These are phyloP conservation scores for Yamadazyma membranifaciens DNA, from an alignment of 1,139 yeast species.

Conservation along the genomic window DNA sequence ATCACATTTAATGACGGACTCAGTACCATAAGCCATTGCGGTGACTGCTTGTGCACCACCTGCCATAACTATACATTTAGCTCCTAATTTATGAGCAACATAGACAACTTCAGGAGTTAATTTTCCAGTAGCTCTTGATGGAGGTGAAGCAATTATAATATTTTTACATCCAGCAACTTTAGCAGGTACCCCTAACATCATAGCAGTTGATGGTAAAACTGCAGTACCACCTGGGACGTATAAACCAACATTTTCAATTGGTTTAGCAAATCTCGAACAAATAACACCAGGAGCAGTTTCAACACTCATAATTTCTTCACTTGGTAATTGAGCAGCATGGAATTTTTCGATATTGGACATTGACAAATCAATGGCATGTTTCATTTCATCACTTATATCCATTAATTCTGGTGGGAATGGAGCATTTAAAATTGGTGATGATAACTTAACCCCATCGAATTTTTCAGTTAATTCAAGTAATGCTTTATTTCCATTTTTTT, in stretches of 20 bases:
- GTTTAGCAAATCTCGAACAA: conserved; percentile 93
- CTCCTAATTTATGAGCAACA: conserved; percentile 95
- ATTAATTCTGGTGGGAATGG: conserved; percentile 82
- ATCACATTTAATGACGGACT: conserved; percentile 87
- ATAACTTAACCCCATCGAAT: conserved; percentile 79
- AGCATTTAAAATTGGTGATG: conserved; percentile 73
- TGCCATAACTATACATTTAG: conserved; percentile 83
- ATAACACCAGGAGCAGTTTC: conserved; percentile 93
- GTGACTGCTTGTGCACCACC: conserved; percentile 99
- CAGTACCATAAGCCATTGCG: conserved; percentile 98
- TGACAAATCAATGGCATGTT: conserved; percentile 83
- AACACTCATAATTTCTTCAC: conserved; percentile 69
- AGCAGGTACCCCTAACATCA: conserved; percentile 99
- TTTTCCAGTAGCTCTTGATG: conserved; percentile 84
- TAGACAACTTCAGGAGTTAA: conserved; percentile 97
- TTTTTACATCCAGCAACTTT: conserved; percentile 96
- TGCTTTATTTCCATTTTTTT: conserved; percentile 79
- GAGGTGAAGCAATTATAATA: conserved; percentile 96
- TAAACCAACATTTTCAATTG: conserved; percentile 91
- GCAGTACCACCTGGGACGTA: conserved; percentile 99
- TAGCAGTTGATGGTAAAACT: conserved; percentile 93
- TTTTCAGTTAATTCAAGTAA: conserved; percentile 82
- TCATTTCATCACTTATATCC: conserved; percentile 75
- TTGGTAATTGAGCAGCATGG: conserved; percentile 86
- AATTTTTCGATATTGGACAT: conserved; percentile 85